These are phyloP conservation scores for Phycomyces nitens DNA, from an alignment of 192 early-diverging fungal genomes.

Conservation along the genomic window DNA sequence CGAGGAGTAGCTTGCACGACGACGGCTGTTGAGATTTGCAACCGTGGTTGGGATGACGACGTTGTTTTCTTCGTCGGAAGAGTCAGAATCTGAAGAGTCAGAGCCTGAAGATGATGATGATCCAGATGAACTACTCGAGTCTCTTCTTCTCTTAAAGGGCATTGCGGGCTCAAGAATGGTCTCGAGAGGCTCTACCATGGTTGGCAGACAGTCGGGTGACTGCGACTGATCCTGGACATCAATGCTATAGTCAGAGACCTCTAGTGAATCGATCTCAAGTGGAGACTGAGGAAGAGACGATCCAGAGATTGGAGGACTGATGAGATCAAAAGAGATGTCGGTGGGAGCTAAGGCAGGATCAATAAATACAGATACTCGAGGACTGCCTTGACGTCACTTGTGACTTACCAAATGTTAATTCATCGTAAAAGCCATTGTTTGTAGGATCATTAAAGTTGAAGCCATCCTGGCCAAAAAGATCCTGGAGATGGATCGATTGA, in stretches of 20 bases:
- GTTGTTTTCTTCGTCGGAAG: not conserved
- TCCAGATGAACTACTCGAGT: conserved; percentile 9
- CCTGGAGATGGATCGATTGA: conserved; percentile 26
- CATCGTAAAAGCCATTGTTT: conserved; percentile 29
- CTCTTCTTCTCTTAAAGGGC: conserved; percentile 15
- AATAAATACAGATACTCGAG: not conserved
- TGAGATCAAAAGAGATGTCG: conserved; percentile 6
- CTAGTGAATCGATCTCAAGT: conserved; percentile 1
- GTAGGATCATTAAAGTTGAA: conserved; percentile 11
- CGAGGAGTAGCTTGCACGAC: conserved; percentile 6
- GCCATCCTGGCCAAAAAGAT: conserved; percentile 31
- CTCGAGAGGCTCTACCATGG: not conserved
- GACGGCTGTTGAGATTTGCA: conserved; percentile 7
- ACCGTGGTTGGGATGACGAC: conserved; percentile 13
- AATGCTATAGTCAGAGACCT: not conserved
- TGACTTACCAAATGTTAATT: conserved; percentile 35
- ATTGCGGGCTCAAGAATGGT: not conserved
- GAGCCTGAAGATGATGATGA: not conserved
- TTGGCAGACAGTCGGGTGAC: not conserved
- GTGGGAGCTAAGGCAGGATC: conserved; percentile 1
- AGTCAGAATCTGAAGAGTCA: conserved; percentile 5
- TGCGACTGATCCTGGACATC: not conserved
- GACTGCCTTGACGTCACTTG: not conserved
- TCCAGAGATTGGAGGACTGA: conserved; percentile 14
- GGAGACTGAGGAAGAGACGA: conserved; percentile 14